A percentile compares a stretch with the other conserved stretches of the same genome.
These are phyloP conservation scores for Pinus taeda DNA, from an alignment of 75 land plant genomes.

Conservation along the genomic window DNA sequence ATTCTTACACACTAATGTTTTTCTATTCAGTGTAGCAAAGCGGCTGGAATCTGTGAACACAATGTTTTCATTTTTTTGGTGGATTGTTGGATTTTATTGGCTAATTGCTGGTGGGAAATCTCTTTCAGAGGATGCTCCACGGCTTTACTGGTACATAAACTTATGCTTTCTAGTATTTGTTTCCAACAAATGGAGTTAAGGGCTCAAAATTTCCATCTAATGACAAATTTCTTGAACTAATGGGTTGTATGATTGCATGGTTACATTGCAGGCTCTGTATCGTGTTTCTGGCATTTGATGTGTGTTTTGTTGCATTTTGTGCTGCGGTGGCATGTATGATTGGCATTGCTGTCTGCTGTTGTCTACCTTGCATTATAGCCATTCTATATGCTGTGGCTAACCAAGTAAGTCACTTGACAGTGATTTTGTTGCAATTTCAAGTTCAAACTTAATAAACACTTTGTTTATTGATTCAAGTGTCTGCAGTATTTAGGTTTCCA, in stretches of 20 bases:
- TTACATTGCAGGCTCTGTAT: constrained; percentile 74
- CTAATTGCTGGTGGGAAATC: constrained; percentile 85
- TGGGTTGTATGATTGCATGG: background rate
- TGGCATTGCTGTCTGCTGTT: constrained; percentile 97
- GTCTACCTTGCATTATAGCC: constrained; percentile 97
- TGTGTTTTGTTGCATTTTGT: constrained; percentile 92
- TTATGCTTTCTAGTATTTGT: background rate
- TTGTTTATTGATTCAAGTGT: background rate
- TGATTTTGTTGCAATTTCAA: no score
- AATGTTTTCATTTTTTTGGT: constrained; percentile 97
- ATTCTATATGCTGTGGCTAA: constrained; percentile 77
- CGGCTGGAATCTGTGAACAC: constrained; percentile 87
- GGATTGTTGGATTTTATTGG: constrained; percentile 99
- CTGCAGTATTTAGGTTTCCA: background rate
- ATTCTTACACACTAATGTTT: background rate
- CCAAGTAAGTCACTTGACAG: background rate
- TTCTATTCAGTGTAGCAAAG: constrained; percentile 58
- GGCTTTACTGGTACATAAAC: constrained; percentile 71
- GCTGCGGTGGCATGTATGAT: constrained; percentile 90
- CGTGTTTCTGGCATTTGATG: constrained; percentile 95
- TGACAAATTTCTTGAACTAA: background rate
- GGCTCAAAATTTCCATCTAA: background rate
- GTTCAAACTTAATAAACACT: background rate
- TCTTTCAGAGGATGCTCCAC: constrained; percentile 73
- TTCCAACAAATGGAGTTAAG: background rate